A percentile compares a stretch with the other conserved stretches of the same genome.
Conservation (phyloP, 139 green algal genomes). For the Chlorella sp. region DNA sequence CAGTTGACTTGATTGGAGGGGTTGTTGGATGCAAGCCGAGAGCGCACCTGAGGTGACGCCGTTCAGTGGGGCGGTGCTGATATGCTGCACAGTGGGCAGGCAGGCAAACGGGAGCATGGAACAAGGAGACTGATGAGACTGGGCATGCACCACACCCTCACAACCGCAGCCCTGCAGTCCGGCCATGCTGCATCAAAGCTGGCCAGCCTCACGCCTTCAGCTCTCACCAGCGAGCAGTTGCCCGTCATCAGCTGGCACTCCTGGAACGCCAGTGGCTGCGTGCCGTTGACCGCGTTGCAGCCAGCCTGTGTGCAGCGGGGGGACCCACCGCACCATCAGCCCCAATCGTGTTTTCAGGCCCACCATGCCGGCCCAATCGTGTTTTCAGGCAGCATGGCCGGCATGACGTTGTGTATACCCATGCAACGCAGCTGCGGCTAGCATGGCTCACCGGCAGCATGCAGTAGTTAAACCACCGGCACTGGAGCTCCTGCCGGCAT, state of each 20-base stretch:
- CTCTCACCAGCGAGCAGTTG: neutral
- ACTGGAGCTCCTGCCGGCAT: neutral
- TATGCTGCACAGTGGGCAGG: neutral
- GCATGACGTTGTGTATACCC: too few relatives aligned
- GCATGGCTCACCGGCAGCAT: neutral
- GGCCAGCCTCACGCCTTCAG: neutral
- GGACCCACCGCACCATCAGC: too few relatives aligned
- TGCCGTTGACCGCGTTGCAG: neutral
- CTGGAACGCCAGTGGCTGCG: neutral
- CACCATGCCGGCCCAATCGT: neutral
- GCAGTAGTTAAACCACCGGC: neutral
- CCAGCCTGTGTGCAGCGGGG: too few relatives aligned
- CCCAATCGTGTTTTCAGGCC: too few relatives aligned
- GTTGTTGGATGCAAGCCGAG: too few relatives aligned
- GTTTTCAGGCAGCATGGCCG: too few relatives aligned
- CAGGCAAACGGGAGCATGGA: neutral
- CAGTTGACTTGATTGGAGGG: too few relatives aligned
- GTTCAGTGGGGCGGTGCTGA: neutral
- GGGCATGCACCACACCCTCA: neutral
- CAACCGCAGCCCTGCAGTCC: neutral
- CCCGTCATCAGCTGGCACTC: neutral
- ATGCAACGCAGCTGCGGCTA: too few relatives aligned
- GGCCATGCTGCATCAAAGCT: neutral
- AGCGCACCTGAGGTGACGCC: too few relatives aligned
- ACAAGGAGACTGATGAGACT: neutral